Conservation (phyloP, 2,329 filamentous ascomycete species). For the Neofusicoccum umdonicola region DNA sequence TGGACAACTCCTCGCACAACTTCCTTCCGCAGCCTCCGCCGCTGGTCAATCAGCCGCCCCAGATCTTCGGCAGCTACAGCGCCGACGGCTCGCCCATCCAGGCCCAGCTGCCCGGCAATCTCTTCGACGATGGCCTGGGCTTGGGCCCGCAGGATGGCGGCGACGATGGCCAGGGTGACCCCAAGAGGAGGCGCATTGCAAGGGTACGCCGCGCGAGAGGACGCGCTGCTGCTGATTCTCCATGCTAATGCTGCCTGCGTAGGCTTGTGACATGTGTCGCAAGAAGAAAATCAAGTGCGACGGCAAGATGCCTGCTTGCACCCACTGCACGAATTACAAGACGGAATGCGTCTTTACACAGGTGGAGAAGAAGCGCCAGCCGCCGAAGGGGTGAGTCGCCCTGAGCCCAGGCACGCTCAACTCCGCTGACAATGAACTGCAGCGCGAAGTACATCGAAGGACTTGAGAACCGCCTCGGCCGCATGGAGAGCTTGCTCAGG, state of each 20-base stretch:
- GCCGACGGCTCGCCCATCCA: slow-evolving; percentile 38
- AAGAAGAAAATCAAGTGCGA: slow-evolving; percentile 98
- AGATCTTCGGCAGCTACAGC: slow-evolving; percentile 38
- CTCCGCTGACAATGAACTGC: slow-evolving; percentile 13
- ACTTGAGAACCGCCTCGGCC: slow-evolving; percentile 87
- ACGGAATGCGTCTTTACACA: slow-evolving; percentile 96
- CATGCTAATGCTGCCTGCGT: neutral
- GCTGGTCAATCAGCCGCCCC: slow-evolving; percentile 39
- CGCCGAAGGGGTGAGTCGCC: slow-evolving; percentile 80
- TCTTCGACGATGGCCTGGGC: slow-evolving; percentile 41
- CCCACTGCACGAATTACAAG: slow-evolving; percentile 96
- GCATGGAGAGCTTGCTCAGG: slow-evolving; percentile 89
- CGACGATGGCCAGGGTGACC: slow-evolving; percentile 55
- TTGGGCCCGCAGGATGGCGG: slow-evolving; percentile 43
- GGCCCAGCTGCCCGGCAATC: slow-evolving; percentile 26
- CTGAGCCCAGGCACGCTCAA: neutral
- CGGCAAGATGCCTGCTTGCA: slow-evolving; percentile 90
- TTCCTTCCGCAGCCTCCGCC: slow-evolving; percentile 31
- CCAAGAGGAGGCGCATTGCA: slow-evolving; percentile 85
- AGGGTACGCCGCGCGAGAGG: slow-evolving; percentile 57
- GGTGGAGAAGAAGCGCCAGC: slow-evolving; percentile 97
- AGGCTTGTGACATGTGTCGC: slow-evolving; percentile 95
- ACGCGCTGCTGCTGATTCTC: neutral
- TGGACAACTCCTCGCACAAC: slow-evolving; percentile 29
- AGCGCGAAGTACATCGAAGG: slow-evolving; percentile 98